Base-by-base conservation (phyloP, 2,329 filamentous ascomycete genomes). In the Cladosporium sp. region DNA sequence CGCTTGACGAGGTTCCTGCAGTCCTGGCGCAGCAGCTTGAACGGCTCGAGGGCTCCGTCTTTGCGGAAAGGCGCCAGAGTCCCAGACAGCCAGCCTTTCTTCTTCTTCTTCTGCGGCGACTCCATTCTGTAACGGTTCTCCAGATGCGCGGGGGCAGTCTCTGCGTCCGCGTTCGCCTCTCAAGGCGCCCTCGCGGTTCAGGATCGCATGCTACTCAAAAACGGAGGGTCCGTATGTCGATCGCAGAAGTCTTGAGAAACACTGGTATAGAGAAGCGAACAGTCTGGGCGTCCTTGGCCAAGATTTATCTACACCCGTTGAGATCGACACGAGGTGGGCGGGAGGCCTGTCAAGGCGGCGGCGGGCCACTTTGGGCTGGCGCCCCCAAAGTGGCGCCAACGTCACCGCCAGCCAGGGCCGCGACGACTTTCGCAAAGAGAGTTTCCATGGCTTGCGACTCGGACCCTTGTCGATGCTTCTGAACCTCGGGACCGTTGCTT, bases 1-100 rank as follows among this genome's bases (percentile, higher is more conserved):
- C 68, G 59, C 28, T 51, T 52, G 2, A 58, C 45, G 19, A 66
- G 53, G 54, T 68, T 67, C 14, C 42, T 46, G 55, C 59, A 48
- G 51, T 70, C 68, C 54, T 68, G 60, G 13, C 52, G 46, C 8
- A 70, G 58, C 11, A 70, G 59, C 35, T 67, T 61, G 46, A 66
- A 68, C 9, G 68, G 67, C 54, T 59, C 56, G 9, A 70, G 56
- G 9, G 55, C 43, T 9, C 63, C 63, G 43, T 62, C 48, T 35
- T 42, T 53, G 35, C 55, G 54, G 50, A 65, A 65, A 16, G 48
- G 14, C 11, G 48, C 16, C 11, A 50, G 9, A 7, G 31, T 8
- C 37, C 48, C 40, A 35, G 48, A 43, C 9, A 43, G 13, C 48
- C 48, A 50, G 31, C 32, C 28, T 43, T 14, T 50, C 6, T 32